Evolutionary conservation across 1,284 basidiomycete genomes (phyloP).

Genomic region (Calocybe gambosa): DNA sequence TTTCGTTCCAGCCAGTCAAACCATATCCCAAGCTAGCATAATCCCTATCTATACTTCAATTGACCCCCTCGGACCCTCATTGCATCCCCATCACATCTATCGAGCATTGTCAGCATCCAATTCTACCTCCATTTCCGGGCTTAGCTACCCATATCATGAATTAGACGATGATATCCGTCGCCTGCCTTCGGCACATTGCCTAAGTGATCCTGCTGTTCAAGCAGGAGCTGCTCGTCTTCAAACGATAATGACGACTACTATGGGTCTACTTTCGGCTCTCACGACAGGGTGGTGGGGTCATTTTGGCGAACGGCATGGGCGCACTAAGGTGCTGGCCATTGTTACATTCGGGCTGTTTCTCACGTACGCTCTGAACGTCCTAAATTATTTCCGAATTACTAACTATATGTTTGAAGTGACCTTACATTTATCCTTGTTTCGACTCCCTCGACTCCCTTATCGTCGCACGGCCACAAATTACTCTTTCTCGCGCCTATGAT

Average conservation of each 20-base stretch:
- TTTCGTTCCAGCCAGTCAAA: constrained; percentile 10
- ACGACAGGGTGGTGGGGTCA: constrained; percentile 89
- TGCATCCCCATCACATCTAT: constrained; percentile 17
- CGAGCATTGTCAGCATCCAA: constrained; percentile 6
- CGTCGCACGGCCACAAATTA: constrained; percentile 63
- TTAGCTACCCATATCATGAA: constrained; percentile 22
- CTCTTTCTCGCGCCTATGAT: constrained; percentile 78
- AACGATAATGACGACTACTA: constrained; percentile 65
- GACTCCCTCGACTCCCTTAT: constrained; percentile 56
- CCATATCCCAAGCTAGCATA: constrained; percentile 4
- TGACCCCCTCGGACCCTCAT: constrained; percentile 29
- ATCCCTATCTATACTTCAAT: constrained; percentile 24
- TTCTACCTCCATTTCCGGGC: constrained; percentile 7
- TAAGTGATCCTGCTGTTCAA: constrained; percentile 59
- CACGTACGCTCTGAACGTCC: constrained; percentile 53
- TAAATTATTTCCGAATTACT: not conserved
- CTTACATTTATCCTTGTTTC: constrained; percentile 74
- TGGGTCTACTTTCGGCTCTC: constrained; percentile 78
- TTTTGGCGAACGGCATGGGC: constrained; percentile 73
- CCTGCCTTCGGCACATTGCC: constrained; percentile 46
- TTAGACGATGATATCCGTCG: constrained; percentile 43
- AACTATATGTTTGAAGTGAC: constrained; percentile 45
- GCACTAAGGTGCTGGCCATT: constrained; percentile 69
- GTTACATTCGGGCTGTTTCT: constrained; percentile 68
- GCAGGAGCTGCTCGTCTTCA: constrained; percentile 64